Evolutionary conservation across 331 rosid genomes (phyloP), one percentile per base, ranked within the genome.

Genomic region (Pyrus hybrid): DNA sequence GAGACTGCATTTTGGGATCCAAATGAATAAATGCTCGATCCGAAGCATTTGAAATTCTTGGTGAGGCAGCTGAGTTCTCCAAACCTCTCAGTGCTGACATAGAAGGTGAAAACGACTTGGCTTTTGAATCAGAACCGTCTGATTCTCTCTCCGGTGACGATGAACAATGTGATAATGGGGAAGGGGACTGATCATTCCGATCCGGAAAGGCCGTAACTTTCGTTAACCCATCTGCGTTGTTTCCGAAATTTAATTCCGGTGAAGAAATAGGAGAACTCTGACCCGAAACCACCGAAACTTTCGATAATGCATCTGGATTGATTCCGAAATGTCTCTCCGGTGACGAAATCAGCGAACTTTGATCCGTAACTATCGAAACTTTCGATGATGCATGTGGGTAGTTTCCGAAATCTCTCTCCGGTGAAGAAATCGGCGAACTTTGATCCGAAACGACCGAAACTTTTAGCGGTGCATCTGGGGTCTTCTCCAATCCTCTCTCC

Each of bases 1-100:
- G 45, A 67, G 80, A 83, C 58, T 20, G 72, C 64, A 47, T 63
- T 9, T 77, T 79, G 13, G 75, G 81, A 85, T 82, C 81, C 79
- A 81, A 67, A 47, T 72, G 72, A 4, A 64, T 77, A 28, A 68
- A 67, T 3, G 54, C 16, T 32, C 30, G 74, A 65, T 83, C 83
- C 26, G 79, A 82, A 77, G 76, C 83, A 58, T 26, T 78, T 51
- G 84, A 77, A 45, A 17, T 51, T 35, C 58, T 77, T 5, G 79
- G 77, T 54, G 84, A 72, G 32, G 74, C 76, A 49, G 64, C 37
- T 61, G 81, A 45, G 69, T 66, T 53, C 82, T 37, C 80, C 45
- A 51, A 17, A 51, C 45, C 45, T 41, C 45, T 41, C 45, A 41
- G 45, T 41, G 45, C 13, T 41, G 45, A 41, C 45, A 10, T 51